Evolutionary conservation across 2,329 filamentous ascomycete genomes (phyloP), one percentile per base, ranked within the genome.

Genomic region (Thielaviopsis populi): DNA sequence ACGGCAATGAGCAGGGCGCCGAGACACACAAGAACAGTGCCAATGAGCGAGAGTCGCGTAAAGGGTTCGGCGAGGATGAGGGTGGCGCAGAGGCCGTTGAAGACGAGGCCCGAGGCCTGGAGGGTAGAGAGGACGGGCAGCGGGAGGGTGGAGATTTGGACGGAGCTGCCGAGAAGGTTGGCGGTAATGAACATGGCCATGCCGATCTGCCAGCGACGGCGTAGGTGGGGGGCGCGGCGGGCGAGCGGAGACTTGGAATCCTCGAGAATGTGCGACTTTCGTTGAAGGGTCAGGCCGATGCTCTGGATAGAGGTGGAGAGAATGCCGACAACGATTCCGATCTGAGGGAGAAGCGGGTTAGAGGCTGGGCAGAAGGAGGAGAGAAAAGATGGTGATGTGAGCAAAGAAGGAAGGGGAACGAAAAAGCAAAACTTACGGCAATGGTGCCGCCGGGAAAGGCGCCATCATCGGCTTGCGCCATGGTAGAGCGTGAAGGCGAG

Each of bases 181-280:
- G 94, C 89, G 69, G 95, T 80, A 68, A 99, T 85, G 75, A 99
- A 99, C 85, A 99, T 94, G 72, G 85, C 84, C 91, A 99, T 97
- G 65, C 94, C 94, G 67, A 95, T 78, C 82, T 96, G 94, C 94
- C 94, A 99, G 80, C 91, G 83, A 70, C 91, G 83, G 71, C 94
- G 83, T 71, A 87, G 87, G 75, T 96, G 95, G 3, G 94, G 90
- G 54, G 94, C 92, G 67, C 92, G 82, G 69, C 88, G 86, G 66
- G 86, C 78, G 75, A 94, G 84, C 73, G 89, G 86, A 61, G 84
- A 83, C 75, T 96, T 96, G 77, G 95, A 90, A 77, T 99, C 94
- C 78, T 99, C 94, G 72, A 97, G 85, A 69, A 99, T 87, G 76
- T 99, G 94, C 68, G 94, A 97, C 76, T 99, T 97, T 73, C 94